These are phyloP conservation scores for Rhinocladiella similis DNA, from an alignment of 2,329 filamentous ascomycete genomes.

Conservation along the genomic window DNA sequence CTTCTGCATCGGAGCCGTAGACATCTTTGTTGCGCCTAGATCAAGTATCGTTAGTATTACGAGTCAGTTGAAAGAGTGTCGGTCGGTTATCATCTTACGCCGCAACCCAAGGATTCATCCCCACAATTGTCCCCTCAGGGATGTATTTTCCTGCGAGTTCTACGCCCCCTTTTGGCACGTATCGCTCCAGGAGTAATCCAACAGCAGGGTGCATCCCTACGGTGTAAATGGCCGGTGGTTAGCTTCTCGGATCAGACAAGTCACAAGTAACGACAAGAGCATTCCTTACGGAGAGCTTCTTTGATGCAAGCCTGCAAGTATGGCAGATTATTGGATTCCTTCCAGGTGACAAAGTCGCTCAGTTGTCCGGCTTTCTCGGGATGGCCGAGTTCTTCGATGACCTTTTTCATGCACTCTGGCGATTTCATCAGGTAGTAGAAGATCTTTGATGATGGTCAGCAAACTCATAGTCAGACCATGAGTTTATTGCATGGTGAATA, in stretches of 20 bases:
- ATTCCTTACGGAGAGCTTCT: conserved; percentile 9
- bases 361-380: conserved; percentile 4
- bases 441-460: not conserved
- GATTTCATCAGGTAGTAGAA: conserved; percentile 50
- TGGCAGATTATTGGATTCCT: conserved; percentile 7
- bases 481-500: not conserved
- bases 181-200: conserved; percentile 25
- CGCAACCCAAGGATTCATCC: not conserved
- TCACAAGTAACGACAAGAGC: too few relatives aligned
- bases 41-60: not conserved
- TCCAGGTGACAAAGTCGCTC: conserved; percentile 6
- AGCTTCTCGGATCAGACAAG: too few relatives aligned
- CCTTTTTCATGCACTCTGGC: conserved; percentile 6
- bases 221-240: too few relatives aligned
- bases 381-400: conserved; percentile 10
- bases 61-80: too few relatives aligned
- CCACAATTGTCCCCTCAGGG: not conserved
- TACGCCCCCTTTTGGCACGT: conserved; percentile 22
- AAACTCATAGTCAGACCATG: not conserved
- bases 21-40: conserved; percentile 41
- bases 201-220: conserved; percentile 21
- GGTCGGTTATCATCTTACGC: too few relatives aligned
- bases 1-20: conserved; percentile 40
- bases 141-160: conserved; percentile 12
- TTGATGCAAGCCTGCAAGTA: conserved; percentile 18